Base-by-base conservation (phyloP, 176 grass and related monocot species). In the Carex parvula region DNA sequence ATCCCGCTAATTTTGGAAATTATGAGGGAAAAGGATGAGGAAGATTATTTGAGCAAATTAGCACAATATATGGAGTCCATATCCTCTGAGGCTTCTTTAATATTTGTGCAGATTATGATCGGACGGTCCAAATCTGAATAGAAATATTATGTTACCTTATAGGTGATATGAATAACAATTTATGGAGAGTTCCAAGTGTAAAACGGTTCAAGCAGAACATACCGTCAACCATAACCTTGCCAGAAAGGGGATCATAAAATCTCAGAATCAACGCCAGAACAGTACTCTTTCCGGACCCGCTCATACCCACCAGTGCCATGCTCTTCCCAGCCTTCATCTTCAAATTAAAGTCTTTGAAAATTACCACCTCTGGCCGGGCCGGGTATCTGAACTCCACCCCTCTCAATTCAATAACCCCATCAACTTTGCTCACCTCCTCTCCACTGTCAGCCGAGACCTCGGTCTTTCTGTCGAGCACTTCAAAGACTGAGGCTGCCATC, bases 261-360 rank as follows among this genome's bases (percentile, higher is more conserved):
- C 96, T 85, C 5, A 98, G 89, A 84, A 98, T 87, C 84, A 98
- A 87, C 0, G 91, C 89, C 2, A 98, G 82, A 26, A 95, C 91
- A 18, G 91, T 95, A 84, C 96, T 98, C 86, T 98, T 98, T 60
- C 95, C 96, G 0, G 96, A 98, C 57, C 96, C 96, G 58, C 96
- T 98, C 89, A 93, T 95, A 0, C 96, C 96, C 21, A 98, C 96
- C 58, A 98, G 79, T 12, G 96, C 96, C 96, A 98, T 95, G 91
- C 96, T 98, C 77, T 89, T 98, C 74, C 96, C 91, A 12, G 92
- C 91, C 85, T 80, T 98, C 88, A 98, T 93, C 54, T 87, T 85
- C 83, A 98, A 81, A 84, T 95, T 86, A 6, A 98, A 94, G 9
- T 90, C 93, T 18, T 84, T 93, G 86, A 98, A 98, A 48, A 98